Conservation (phyloP, 768 basidiomycete species). For the Rhizopogon vesiculosus region DNA sequence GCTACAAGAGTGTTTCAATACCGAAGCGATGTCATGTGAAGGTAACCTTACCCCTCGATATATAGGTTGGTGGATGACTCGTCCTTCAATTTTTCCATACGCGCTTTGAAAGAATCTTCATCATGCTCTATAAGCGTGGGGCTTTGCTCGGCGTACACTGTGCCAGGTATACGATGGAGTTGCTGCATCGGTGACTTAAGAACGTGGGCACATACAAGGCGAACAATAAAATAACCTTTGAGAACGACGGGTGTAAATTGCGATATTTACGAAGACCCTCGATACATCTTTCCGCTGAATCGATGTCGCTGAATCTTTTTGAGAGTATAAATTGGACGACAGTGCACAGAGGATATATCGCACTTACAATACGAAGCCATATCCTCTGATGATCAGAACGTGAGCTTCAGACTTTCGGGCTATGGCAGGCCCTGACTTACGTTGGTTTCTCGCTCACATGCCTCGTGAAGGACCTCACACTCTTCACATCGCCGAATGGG, state of each 20-base stretch:
- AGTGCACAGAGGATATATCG: not conserved
- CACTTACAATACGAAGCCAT: conserved; percentile 77
- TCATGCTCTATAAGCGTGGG: conserved; percentile 24
- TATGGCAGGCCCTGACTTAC: conserved; percentile 27
- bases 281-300: conserved; percentile 73
- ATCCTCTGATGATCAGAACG: conserved; percentile 44
- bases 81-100: conserved; percentile 74
- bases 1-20: conserved; percentile 24
- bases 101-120: conserved; percentile 58
- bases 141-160: conserved; percentile 45
- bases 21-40: not conserved
- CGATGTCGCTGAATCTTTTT: conserved; percentile 60
- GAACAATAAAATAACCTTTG: conserved; percentile 49
- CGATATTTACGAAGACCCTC: conserved; percentile 62
- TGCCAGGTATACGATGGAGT: conserved; percentile 83
- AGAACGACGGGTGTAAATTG: conserved; percentile 83
- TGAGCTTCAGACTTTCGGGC: conserved; percentile 2
- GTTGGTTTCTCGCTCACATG: conserved; percentile 70
- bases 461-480: conserved; percentile 80
- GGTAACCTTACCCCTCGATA: conserved; percentile 57
- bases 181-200: conserved; percentile 29
- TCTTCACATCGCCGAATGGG: conserved; percentile 70
- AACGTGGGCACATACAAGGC: not conserved
- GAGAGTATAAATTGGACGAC: not conserved
- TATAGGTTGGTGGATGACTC: conserved; percentile 70